These are phyloP conservation scores for Fraxinus floribunda DNA, from an alignment of 305 asterid genomes.

Conservation along the genomic window DNA sequence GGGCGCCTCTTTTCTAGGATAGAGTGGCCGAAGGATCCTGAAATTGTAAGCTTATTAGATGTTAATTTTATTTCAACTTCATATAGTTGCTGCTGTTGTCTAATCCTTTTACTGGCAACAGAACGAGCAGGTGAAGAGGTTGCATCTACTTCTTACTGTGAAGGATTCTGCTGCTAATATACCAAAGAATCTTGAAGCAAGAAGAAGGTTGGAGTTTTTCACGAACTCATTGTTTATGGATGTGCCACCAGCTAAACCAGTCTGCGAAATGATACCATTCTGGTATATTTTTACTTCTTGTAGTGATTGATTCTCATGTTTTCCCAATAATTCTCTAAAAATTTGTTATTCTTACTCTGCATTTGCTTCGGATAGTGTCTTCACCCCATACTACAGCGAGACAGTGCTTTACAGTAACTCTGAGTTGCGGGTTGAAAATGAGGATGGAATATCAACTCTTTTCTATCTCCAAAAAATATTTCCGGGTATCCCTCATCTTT, in stretches of 20 bases:
- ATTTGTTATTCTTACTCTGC: slow-evolving; percentile 21
- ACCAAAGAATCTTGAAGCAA: slow-evolving; percentile 97
- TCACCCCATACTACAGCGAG: slow-evolving; percentile 99
- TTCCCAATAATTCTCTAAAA: slow-evolving; percentile 25
- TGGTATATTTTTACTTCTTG: slow-evolving; percentile 48
- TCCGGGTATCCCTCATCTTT: slow-evolving; percentile 59
- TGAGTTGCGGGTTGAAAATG: slow-evolving; percentile 89
- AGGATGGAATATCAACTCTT: slow-evolving; percentile 93
- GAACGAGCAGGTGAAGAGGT: slow-evolving; percentile 97
- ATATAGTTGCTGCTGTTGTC: not conserved
- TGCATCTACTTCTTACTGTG: slow-evolving; percentile 92
- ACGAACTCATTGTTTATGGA: slow-evolving; percentile 92
- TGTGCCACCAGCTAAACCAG: slow-evolving; percentile 91
- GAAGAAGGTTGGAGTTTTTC: slow-evolving; percentile 89
- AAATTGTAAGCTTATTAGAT: slow-evolving; percentile 55
- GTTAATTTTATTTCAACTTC: slow-evolving; percentile 5
- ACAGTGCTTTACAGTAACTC: slow-evolving; percentile 93
- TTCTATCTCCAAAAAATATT: slow-evolving; percentile 97
- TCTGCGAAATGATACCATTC: slow-evolving; percentile 89
- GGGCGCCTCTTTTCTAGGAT: slow-evolving; percentile 92
- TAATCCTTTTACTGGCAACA: slow-evolving; percentile 34
- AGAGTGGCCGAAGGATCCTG: slow-evolving; percentile 92
- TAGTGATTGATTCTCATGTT: slow-evolving; percentile 16
- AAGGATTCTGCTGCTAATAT: slow-evolving; percentile 94
- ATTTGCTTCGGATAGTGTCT: slow-evolving; percentile 64